Percentiles rank a stretch among this genome's conserved stretches.
These are phyloP conservation scores for Cydonia oblonga DNA, from an alignment of 331 rosid species.

Conservation along the genomic window DNA sequence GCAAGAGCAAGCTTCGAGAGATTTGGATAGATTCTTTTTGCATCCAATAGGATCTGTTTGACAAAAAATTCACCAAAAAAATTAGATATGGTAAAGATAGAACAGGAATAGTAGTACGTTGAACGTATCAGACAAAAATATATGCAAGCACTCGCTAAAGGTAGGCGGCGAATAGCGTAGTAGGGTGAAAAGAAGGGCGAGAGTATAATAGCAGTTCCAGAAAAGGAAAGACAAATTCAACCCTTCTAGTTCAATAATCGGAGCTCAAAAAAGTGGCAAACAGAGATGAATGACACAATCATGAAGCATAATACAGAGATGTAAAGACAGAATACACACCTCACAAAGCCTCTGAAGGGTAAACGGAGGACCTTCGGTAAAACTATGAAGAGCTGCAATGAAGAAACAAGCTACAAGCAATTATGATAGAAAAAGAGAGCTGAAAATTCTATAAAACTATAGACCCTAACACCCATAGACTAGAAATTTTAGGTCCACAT, in stretches of 20 bases:
- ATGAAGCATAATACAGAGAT: background rate
- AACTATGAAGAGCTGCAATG: slow-evolving; percentile 57
- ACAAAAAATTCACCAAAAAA: slow-evolving; percentile 4
- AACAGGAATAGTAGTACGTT: background rate
- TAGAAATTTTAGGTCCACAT: background rate
- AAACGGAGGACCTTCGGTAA: slow-evolving; percentile 84
- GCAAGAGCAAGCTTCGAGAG: slow-evolving; percentile 89
- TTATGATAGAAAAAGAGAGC: background rate
- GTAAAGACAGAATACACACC: slow-evolving; percentile 27
- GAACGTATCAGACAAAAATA: background rate
- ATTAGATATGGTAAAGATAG: background rate
- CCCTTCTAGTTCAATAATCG: background rate
- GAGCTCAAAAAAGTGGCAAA: background rate
- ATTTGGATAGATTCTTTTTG: slow-evolving; percentile 61
- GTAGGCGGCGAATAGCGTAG: background rate
- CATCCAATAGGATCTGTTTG: slow-evolving; percentile 73
- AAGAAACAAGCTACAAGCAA: slow-evolving; percentile 12
- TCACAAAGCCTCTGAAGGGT: slow-evolving; percentile 91
- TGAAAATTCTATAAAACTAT: background rate
- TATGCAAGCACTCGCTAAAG: background rate
- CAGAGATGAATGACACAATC: background rate
- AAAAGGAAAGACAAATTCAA: background rate
- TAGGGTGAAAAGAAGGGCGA: background rate
- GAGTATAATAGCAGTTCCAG: background rate
- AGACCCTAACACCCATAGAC: background rate